A percentile compares a stretch with the other conserved stretches of the same genome.
phyloP scores from a whole-genome alignment of 2,329 filamentous ascomycete genomes.

The Xylogone sp. region DNA sequence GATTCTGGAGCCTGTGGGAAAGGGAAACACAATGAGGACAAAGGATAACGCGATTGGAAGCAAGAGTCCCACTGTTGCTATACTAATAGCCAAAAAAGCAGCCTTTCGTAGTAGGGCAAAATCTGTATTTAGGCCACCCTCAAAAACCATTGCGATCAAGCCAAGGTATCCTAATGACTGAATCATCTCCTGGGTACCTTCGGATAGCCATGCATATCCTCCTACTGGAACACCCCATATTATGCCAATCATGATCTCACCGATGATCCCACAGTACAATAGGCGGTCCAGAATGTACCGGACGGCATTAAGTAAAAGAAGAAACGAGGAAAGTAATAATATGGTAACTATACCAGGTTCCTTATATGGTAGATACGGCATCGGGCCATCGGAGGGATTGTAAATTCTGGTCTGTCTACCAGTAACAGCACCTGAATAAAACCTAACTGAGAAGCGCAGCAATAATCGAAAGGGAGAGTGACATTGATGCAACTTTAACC shows the following conservation, averaged over 20 bases:
- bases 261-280: conserved; percentile 68
- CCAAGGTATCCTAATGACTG: conserved; percentile 70
- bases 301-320: conserved; percentile 57
- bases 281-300: conserved; percentile 54
- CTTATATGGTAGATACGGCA: conserved; percentile 48
- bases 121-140: conserved; percentile 34
- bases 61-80: conserved; percentile 63
- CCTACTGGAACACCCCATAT: conserved; percentile 66
- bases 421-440: too few species aligned
- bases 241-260: conserved; percentile 67
- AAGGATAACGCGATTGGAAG: conserved; percentile 66
- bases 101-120: conserved; percentile 49
- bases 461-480: too few species aligned
- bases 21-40: conserved; percentile 18
- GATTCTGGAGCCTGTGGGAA: conserved; percentile 15
- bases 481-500: too few species aligned
- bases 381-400: too few species aligned
- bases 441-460: too few species aligned
- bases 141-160: conserved; percentile 67
- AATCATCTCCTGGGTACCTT: conserved; percentile 48
- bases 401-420: too few species aligned
- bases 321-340: conserved; percentile 56
- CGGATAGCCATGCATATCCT: conserved; percentile 55
- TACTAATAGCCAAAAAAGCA: conserved; percentile 52
- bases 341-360: conserved; percentile 59